Evolutionary conservation across 2,329 filamentous ascomycete genomes (phyloP).

Genomic region (Diaporthe citriasiana): DNA sequence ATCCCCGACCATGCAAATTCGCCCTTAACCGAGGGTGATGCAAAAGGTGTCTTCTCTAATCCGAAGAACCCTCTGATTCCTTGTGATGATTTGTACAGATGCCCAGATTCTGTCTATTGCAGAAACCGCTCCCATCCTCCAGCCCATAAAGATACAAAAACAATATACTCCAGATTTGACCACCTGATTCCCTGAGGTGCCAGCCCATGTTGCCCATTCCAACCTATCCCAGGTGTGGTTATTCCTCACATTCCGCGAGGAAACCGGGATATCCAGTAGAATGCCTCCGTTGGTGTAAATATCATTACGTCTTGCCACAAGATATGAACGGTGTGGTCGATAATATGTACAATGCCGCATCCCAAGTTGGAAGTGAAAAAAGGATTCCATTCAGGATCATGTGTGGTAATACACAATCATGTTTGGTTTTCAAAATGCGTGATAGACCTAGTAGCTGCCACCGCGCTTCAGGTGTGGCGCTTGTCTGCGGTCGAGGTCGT

Average conservation of each 20-base stretch:
- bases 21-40: neutral
- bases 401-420: neutral
- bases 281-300: slow-evolving; percentile 10
- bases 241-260: neutral
- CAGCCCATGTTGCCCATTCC: slow-evolving; percentile 24
- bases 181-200: slow-evolving; percentile 25
- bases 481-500: slow-evolving; percentile 56
- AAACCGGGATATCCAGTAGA: neutral
- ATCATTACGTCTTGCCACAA: slow-evolving; percentile 31
- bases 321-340: slow-evolving; percentile 17
- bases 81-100: slow-evolving; percentile 16
- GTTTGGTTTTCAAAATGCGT: neutral
- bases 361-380: slow-evolving; percentile 5
- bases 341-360: slow-evolving; percentile 38
- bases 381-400: neutral
- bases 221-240: neutral
- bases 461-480: slow-evolving; percentile 58
- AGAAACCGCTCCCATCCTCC: slow-evolving; percentile 29
- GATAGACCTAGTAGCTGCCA: slow-evolving; percentile 49
- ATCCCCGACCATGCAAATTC: slow-evolving; percentile 6
- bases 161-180: slow-evolving; percentile 24
- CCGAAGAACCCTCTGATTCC: slow-evolving; percentile 5
- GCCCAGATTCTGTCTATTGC: slow-evolving; percentile 34
- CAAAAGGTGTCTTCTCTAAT: slow-evolving; percentile 28
- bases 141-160: neutral